Evolutionary conservation across 305 asterid genomes (phyloP).

Genomic region (Solanum hybrid): DNA sequence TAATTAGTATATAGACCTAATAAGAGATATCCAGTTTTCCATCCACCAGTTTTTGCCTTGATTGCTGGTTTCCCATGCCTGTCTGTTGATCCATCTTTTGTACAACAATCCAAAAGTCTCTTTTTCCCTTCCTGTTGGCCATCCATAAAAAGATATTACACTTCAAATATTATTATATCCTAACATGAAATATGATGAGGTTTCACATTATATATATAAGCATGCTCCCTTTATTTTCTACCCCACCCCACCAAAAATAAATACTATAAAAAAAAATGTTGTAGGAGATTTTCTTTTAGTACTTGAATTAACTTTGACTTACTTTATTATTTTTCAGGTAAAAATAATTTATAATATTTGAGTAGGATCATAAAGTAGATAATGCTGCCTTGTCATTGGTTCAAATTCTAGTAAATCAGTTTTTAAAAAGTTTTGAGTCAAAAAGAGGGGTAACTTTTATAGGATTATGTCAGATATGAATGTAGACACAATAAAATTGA

Average conservation of each 20-base stretch:
- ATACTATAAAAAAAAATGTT: background rate
- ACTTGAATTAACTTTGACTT: background rate
- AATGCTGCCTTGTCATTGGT: background rate
- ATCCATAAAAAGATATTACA: background rate
- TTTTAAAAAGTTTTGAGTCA: background rate
- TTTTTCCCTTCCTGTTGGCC: conserved; percentile 43
- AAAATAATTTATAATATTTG: background rate
- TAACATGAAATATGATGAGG: background rate
- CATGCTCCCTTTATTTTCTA: background rate
- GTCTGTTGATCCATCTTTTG: conserved; percentile 60
- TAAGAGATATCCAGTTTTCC: conserved; percentile 66
- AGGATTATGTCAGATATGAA: background rate
- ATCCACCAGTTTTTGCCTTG: conserved; percentile 61
- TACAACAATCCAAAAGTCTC: conserved; percentile 30
- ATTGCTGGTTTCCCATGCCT: conserved; percentile 48
- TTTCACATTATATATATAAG: background rate
- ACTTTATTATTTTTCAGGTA: background rate
- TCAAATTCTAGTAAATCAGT: background rate
- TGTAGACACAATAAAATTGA: background rate
- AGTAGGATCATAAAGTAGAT: background rate
- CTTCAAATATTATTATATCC: background rate
- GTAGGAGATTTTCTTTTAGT: background rate
- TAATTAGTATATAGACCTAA: conserved; percentile 37
- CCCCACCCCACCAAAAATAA: background rate
- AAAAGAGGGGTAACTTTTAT: background rate